Evolutionary conservation across 768 basidiomycete species (phyloP).

Genomic region (Hemileccinum impolitum): DNA sequence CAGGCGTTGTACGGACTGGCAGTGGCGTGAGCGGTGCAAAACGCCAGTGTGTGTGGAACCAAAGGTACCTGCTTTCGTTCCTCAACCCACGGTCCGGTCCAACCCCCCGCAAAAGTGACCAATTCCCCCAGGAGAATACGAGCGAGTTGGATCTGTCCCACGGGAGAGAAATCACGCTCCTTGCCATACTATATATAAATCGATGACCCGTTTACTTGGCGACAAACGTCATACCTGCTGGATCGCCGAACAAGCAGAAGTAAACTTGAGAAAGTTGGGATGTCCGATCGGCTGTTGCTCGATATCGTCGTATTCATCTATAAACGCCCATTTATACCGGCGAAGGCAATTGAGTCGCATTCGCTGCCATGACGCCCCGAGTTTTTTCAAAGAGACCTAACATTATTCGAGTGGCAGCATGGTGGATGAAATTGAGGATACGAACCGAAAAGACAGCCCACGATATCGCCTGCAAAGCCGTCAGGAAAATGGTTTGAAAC

Average conservation of each 20-base stretch:
- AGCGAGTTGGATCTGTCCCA: constrained; percentile 43
- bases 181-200: constrained; percentile 8
- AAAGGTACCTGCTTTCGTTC: constrained; percentile 49
- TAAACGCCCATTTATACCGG: constrained; percentile 79
- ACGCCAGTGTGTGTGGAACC: not conserved
- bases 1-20: constrained; percentile 41
- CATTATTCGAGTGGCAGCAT: no score
- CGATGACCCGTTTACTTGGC: not conserved
- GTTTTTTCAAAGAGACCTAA: constrained; percentile 48
- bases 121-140: constrained; percentile 35
- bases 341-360: constrained; percentile 56
- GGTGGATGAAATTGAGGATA: not conserved
- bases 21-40: not conserved
- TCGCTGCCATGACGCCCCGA: constrained; percentile 48
- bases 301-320: constrained; percentile 53
- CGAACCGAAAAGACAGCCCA: constrained; percentile 53
- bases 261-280: constrained; percentile 56
- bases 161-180: constrained; percentile 41
- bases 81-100: constrained; percentile 45
- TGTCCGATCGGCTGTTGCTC: constrained; percentile 43
- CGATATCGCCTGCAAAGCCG: constrained; percentile 56
- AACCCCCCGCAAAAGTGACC: no score
- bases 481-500: constrained; percentile 51
- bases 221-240: constrained; percentile 37
- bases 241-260: constrained; percentile 36